Percentiles rank a stretch among this genome's conserved stretches.
Evolutionary conservation across 2,329 filamentous ascomycete species (phyloP).

Genomic region (Alternaria solani): DNA sequence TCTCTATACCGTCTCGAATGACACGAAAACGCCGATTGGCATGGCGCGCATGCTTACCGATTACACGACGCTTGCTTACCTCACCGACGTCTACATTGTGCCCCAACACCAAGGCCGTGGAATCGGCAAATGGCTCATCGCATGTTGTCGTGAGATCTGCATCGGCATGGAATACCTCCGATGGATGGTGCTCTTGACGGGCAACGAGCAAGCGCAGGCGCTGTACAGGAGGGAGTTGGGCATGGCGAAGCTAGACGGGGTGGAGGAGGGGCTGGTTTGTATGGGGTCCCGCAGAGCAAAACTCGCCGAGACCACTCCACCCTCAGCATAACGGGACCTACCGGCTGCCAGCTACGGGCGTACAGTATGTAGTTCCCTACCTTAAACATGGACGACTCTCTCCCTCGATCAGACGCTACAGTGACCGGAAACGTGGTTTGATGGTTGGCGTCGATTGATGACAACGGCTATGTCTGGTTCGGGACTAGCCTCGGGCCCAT

Average conservation of each 20-base stretch:
- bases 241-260: conserved; percentile 33
- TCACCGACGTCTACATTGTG: conserved; percentile 73
- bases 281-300: conserved; percentile 37
- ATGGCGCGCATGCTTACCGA: conserved; percentile 74
- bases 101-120: conserved; percentile 67
- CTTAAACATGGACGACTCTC: conserved; percentile 28
- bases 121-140: conserved; percentile 71
- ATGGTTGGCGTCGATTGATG: conserved; percentile 34
- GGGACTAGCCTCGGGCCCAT: conserved; percentile 25
- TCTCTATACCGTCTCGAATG: conserved; percentile 28
- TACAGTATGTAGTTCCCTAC: conserved; percentile 11
- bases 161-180: conserved; percentile 68
- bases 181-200: conserved; percentile 40
- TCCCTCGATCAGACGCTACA: conserved; percentile 28
- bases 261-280: conserved; percentile 30
- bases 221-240: conserved; percentile 41
- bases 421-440: conserved; percentile 30
- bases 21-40: conserved; percentile 58
- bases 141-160: conserved; percentile 65
- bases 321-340: conserved; percentile 14
- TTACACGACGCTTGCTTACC: conserved; percentile 71
- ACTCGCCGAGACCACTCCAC: conserved; percentile 23
- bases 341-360: conserved; percentile 3
- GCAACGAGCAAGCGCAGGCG: conserved; percentile 31
- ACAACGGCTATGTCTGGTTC: conserved; percentile 24